Base-by-base conservation (phyloP, 176 grass and related monocot genomes). In the Oryza nivara region DNA sequence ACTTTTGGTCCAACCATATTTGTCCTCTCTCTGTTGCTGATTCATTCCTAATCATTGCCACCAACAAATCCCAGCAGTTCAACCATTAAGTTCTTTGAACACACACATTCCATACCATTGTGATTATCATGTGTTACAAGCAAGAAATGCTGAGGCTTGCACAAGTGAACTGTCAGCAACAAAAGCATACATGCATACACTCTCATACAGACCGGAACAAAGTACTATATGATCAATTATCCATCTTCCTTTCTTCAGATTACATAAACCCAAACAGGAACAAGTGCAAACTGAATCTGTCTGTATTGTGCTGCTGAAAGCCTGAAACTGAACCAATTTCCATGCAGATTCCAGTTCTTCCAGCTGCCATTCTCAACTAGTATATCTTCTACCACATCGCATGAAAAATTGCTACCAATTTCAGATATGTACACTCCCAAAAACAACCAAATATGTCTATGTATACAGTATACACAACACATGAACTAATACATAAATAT, bases 1-100 rank as follows among this genome's bases (percentile, higher is more conserved):
- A 78, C 22, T 78, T 83, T 9, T 22, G 44, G 23, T 28, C 58
- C 56, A 56, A 73, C 73, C 7, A 56, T 35, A 66, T 84, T 73
- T 26, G 13, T 11, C 73, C 34, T 60, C 3, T 11, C 0, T 20
- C 13, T 45, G 34, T 13, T 68, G 52, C 48, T 25, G 38, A 67
- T 46, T 30, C 43, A 73, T 67, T 66, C 46, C 19, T 75, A 63
- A 20, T 49, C 47, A 68, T 69, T 11, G 38, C 12, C 78, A 49
- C 11, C 63, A 84, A 63, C 36, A 80, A 23, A 68, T 15, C 47
- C 11, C 47, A 60, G 58, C 52, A 82, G 38, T 11, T 11, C 10
- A 84, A 52, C 49, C 49, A 16, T 16, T 52, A 52, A 14, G 11
- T 49, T 49, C 13, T 4, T 14, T 15, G 4, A 32, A 32, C 30